Evolutionary conservation across 345 rosid genomes (phyloP).

Genomic region (Firmiana major): DNA sequence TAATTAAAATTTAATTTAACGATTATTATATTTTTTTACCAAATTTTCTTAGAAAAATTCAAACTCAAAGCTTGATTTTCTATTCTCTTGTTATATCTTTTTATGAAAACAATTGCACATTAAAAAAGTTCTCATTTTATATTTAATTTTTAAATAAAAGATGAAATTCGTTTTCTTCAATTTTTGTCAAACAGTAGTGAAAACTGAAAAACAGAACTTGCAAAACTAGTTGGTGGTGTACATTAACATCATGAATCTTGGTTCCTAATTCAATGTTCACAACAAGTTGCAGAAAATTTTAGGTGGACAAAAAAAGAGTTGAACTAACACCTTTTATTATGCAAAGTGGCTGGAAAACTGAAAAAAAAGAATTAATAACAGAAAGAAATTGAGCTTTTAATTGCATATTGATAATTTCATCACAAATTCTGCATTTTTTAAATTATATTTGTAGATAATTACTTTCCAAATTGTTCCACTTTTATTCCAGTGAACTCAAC

Average conservation of each 20-base stretch:
- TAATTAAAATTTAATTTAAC: too few species aligned
- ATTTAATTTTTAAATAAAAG: too few species aligned
- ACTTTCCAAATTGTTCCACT: not conserved
- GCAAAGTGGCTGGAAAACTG: not conserved
- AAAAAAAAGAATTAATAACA: not conserved
- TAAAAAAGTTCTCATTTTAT: too few species aligned
- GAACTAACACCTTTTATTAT: not conserved
- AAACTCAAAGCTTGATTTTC: too few species aligned
- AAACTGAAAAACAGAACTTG: not conserved
- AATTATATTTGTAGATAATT: not conserved
- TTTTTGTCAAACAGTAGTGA: not conserved
- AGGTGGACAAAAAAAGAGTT: not conserved
- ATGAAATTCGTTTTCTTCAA: too few species aligned
- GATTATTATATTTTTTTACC: too few species aligned
- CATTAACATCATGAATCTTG: not conserved
- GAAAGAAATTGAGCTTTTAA: not conserved
- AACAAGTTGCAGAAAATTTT: not conserved
- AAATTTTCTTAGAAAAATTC: too few species aligned
- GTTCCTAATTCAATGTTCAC: not conserved
- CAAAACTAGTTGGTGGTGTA: not conserved
- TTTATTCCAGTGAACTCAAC: not conserved
- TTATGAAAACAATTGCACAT: too few species aligned
- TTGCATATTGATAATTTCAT: not conserved
- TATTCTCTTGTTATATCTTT: too few species aligned
- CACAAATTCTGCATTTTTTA: not conserved